Conservation (phyloP, 2,329 filamentous ascomycete species). For the Fonsecaea multimorphosa region DNA sequence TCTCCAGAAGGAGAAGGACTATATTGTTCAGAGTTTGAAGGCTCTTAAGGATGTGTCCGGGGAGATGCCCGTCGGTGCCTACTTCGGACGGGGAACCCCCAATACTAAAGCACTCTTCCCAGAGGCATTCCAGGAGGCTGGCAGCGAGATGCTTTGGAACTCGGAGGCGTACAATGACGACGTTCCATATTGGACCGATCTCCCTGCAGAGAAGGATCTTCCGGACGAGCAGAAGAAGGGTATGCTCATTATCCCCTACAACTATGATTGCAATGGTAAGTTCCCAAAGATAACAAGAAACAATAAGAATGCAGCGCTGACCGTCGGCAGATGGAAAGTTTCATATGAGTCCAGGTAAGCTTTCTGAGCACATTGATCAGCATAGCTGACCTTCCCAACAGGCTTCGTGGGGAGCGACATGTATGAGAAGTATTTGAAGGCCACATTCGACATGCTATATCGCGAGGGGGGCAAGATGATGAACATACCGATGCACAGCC, state of each 20-base stretch:
- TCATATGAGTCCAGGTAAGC: background rate
- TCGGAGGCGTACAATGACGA: background rate
- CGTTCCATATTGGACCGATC: background rate
- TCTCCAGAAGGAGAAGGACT: constrained; percentile 1
- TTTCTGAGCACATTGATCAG: background rate
- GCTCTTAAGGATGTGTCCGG: background rate
- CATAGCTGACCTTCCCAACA: background rate
- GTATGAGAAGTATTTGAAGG: constrained; percentile 2
- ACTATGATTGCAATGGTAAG: background rate
- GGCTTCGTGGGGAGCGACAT: constrained; percentile 1
- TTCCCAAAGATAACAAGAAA: background rate
- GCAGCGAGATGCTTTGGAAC: background rate
- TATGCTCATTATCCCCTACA: background rate
- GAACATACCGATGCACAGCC: background rate
- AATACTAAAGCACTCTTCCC: constrained; percentile 2
- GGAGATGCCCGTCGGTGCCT: constrained; percentile 1
- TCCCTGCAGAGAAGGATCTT: background rate
- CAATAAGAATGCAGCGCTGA: background rate
- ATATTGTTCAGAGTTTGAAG: background rate
- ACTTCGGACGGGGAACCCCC: background rate
- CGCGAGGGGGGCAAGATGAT: background rate
- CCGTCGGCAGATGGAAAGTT: background rate
- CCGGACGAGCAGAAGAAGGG: constrained; percentile 1
- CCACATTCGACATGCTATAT: constrained; percentile 1
- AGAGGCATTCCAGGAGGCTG: background rate